phyloP scores from a whole-genome alignment of 306 rosid genomes.

The Mimosa pudica region DNA sequence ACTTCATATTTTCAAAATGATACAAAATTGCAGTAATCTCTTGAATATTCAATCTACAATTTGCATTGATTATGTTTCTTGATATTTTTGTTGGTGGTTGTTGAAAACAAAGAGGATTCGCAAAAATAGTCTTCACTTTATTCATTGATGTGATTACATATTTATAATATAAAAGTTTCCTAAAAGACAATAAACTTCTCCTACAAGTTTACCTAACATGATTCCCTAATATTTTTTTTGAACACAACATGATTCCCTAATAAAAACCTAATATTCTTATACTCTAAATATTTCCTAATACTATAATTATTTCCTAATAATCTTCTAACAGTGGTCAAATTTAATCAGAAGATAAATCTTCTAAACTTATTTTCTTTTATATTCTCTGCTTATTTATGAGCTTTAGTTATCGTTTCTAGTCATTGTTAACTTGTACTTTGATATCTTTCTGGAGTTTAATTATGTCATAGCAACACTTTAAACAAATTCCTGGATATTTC shows the following conservation, averaged over 20 bases:
- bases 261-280: too few relatives aligned
- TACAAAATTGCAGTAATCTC: neutral
- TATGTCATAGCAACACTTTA: neutral
- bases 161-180: too few relatives aligned
- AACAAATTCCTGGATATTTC: neutral
- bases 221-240: too few relatives aligned
- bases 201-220: too few relatives aligned
- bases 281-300: too few relatives aligned
- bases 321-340: neutral
- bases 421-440: neutral
- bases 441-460: neutral
- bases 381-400: constrained; percentile 25
- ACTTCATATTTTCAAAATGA: too few relatives aligned
- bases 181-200: too few relatives aligned
- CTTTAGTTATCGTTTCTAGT: constrained; percentile 1
- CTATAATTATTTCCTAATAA: too few relatives aligned
- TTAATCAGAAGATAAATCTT: constrained; percentile 1
- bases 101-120: too few relatives aligned
- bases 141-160: too few relatives aligned
- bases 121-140: too few relatives aligned
- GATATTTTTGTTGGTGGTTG: neutral
- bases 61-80: constrained; percentile 14
- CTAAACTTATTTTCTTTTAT: constrained; percentile 1
- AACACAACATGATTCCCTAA: too few relatives aligned
- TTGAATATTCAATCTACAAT: constrained; percentile 12